Percentiles rank a stretch among this genome's conserved stretches.
These are phyloP conservation scores for Sicyos baderoa DNA, from an alignment of 306 rosid genomes.

Conservation along the genomic window DNA sequence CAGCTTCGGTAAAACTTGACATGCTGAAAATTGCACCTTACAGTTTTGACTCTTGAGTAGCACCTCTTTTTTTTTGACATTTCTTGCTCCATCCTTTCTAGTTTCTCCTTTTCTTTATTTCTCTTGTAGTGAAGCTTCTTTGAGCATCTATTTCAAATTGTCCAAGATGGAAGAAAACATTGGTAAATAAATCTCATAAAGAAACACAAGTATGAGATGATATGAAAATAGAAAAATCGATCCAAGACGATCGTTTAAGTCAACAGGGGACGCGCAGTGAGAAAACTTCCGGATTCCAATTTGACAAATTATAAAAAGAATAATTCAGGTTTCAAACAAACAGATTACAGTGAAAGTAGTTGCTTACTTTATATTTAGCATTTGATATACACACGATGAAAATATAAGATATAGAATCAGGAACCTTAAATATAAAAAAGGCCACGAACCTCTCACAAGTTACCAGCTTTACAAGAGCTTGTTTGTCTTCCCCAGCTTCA, in stretches of 20 bases:
- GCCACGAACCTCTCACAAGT: constrained; percentile 67
- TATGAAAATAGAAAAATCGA: constrained; percentile 1
- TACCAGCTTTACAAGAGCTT: constrained; percentile 86
- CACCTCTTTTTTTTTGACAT: constrained; percentile 63
- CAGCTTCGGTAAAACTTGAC: constrained; percentile 20
- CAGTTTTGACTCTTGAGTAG: constrained; percentile 1
- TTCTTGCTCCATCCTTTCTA: constrained; percentile 43
- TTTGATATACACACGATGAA: constrained; percentile 4
- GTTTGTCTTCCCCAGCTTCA: constrained; percentile 93
- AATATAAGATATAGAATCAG: background rate
- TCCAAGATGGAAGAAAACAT: constrained; percentile 10
- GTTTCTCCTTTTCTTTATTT: constrained; percentile 62
- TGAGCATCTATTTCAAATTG: constrained; percentile 50
- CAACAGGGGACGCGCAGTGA: background rate
- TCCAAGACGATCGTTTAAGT: background rate
- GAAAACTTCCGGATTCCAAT: background rate
- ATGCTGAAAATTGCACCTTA: background rate
- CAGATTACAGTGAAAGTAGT: background rate
- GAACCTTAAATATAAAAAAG: constrained; percentile 7
- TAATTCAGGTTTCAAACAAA: background rate
- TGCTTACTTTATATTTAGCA: background rate
- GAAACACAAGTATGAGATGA: background rate
- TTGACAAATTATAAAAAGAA: background rate
- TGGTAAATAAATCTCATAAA: constrained; percentile 1
- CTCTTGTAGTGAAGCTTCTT: constrained; percentile 73